Evolutionary conservation across 805 yeast genomes (phyloP).

Genomic region (Starmerella scarabaei): DNA sequence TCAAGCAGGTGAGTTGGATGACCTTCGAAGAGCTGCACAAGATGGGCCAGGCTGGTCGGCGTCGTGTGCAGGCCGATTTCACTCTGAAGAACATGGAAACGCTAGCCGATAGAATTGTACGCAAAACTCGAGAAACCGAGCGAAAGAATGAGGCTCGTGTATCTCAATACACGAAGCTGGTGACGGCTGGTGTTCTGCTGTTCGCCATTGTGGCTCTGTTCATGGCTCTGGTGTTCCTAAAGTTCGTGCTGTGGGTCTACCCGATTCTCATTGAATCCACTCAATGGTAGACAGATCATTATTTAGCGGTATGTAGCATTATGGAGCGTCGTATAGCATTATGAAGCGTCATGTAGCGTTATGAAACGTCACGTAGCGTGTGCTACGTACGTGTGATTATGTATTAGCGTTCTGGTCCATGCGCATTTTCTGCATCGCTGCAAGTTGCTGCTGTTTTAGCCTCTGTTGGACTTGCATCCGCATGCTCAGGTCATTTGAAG

Average conservation of each 20-base stretch:
- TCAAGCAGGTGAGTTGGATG: slow-evolving; percentile 22
- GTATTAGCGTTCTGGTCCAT: no score
- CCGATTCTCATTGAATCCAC: slow-evolving; percentile 10
- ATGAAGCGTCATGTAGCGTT: no score
- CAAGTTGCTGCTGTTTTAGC: no score
- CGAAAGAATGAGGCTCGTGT: slow-evolving; percentile 16
- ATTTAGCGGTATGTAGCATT: no score
- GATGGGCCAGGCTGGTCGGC: slow-evolving; percentile 26
- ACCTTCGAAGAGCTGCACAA: slow-evolving; percentile 15
- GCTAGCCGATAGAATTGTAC: slow-evolving; percentile 21
- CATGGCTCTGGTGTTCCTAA: not conserved
- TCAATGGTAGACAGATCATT: slow-evolving; percentile 9
- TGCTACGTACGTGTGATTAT: no score
- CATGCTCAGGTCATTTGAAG: slow-evolving; percentile 4
- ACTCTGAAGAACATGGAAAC: slow-evolving; percentile 25
- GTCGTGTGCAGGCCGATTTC: slow-evolving; percentile 25
- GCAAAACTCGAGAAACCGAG: slow-evolving; percentile 13
- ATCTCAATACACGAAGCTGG: slow-evolving; percentile 5
- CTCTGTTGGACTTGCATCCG: slow-evolving; percentile 1
- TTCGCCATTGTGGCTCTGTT: not conserved
- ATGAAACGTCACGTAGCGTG: no score
- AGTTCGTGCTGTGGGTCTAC: slow-evolving; percentile 1
- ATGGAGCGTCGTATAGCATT: no score
- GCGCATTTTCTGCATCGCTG: no score
- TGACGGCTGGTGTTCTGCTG: slow-evolving; percentile 1